Evolutionary conservation across 1,139 yeast genomes (phyloP).

Genomic region (Saccharomyces hybrid): DNA sequence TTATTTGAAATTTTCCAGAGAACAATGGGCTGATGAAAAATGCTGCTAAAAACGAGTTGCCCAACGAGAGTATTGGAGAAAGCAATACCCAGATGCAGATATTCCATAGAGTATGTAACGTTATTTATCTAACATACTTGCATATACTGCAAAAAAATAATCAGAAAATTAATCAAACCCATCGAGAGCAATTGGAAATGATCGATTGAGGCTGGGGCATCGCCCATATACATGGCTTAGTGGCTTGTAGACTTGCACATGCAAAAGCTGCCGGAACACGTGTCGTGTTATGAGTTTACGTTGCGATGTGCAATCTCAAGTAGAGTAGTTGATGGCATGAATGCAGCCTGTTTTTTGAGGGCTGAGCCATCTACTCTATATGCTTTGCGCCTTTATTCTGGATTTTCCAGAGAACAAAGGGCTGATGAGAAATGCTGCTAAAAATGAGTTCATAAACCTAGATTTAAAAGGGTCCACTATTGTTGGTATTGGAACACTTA

Average conservation of each 20-base stretch:
- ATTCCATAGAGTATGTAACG: not conserved
- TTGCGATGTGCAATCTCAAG: not conserved
- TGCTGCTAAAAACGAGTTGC: not conserved
- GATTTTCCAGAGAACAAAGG: not conserved
- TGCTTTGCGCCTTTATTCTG: not conserved
- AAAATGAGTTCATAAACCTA: not conserved
- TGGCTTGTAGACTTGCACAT: not conserved
- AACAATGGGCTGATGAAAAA: too few species aligned
- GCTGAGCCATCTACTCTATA: not conserved
- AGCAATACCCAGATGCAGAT: not conserved
- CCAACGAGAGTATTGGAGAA: not conserved
- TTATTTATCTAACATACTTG: not conserved
- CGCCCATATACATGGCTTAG: not conserved
- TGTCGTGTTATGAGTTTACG: not conserved
- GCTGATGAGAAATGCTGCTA: not conserved
- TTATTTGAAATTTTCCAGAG: too few species aligned
- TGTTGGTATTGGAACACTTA: not conserved
- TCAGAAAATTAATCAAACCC: not conserved
- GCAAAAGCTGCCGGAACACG: not conserved
- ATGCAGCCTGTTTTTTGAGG: not conserved
- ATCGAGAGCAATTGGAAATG: not conserved
- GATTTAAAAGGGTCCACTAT: not conserved
- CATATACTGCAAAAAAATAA: not conserved
- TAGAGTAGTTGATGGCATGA: not conserved
- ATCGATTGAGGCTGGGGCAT: not conserved